Percentiles rank a stretch among this genome's conserved stretches.
Evolutionary conservation across 306 rosid species (phyloP).

Genomic region (Quercus berberidifolia): DNA sequence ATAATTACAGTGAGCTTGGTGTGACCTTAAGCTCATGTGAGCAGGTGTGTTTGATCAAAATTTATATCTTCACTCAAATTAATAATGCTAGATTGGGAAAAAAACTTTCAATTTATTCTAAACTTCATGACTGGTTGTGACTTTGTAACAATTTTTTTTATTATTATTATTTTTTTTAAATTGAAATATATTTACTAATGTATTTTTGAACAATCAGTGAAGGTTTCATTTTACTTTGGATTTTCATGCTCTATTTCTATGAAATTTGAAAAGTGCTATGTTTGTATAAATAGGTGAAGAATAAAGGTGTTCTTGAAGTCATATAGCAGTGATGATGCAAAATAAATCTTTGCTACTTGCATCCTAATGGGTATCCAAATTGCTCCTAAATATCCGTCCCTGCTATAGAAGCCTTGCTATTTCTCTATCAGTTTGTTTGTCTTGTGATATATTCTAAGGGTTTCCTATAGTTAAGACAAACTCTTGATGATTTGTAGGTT

Average conservation of each 20-base stretch:
- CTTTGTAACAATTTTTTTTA: too few species aligned
- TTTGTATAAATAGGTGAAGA: constrained; percentile 54
- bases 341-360: background rate
- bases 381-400: too few species aligned
- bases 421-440: background rate
- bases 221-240: background rate
- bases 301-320: constrained; percentile 84
- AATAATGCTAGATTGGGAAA: too few species aligned
- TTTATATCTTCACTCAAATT: too few species aligned
- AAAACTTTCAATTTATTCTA: too few species aligned
- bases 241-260: background rate
- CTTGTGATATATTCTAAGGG: background rate
- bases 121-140: too few species aligned
- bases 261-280: too few species aligned
- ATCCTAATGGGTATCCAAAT: background rate
- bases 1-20: background rate
- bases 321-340: constrained; percentile 12
- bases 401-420: too few species aligned
- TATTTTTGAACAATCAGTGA: background rate
- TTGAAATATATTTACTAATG: background rate
- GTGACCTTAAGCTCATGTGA: background rate
- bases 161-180: too few species aligned
- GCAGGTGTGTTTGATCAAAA: background rate
- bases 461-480: too few species aligned
- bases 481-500: constrained; percentile 39